Evolutionary conservation across 805 yeast genomes (phyloP).

Genomic region (Candida dajiaensis): DNA sequence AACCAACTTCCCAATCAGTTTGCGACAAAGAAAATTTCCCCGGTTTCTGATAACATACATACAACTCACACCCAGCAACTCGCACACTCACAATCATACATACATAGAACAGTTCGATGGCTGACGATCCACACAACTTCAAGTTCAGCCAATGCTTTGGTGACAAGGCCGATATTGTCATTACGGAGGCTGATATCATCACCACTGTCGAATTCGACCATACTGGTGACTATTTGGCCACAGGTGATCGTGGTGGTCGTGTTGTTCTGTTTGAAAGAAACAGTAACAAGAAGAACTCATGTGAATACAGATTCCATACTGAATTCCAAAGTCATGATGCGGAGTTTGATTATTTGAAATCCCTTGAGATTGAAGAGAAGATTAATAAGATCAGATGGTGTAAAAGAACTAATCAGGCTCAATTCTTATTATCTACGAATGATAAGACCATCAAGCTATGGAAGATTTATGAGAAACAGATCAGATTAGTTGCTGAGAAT

Average conservation of each 20-base stretch:
- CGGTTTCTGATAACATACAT: too few relatives aligned
- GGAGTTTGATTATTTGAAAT: slow-evolving; percentile 93
- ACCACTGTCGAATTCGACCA: slow-evolving; percentile 95
- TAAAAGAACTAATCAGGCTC: slow-evolving; percentile 81
- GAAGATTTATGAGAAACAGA: slow-evolving; percentile 90
- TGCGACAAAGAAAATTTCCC: neutral
- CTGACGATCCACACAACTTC: slow-evolving; percentile 32
- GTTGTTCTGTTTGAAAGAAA: slow-evolving; percentile 94
- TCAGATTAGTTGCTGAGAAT: slow-evolving; percentile 88
- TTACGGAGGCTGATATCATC: slow-evolving; percentile 95
- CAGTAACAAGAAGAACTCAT: slow-evolving; percentile 58
- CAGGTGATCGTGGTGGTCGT: slow-evolving; percentile 98
- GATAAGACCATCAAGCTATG: slow-evolving; percentile 98
- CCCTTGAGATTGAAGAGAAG: slow-evolving; percentile 95
- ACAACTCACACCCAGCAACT: too few relatives aligned
- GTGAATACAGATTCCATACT: slow-evolving; percentile 93
- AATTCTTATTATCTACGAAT: slow-evolving; percentile 83
- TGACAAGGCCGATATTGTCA: slow-evolving; percentile 95
- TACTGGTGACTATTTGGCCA: slow-evolving; percentile 91
- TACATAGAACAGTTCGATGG: slow-evolving; percentile 14
- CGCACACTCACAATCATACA: too few relatives aligned
- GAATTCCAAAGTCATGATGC: slow-evolving; percentile 99
- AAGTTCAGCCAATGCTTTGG: slow-evolving; percentile 98
- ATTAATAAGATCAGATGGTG: slow-evolving; percentile 98
- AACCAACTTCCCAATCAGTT: too few relatives aligned